Conservation (phyloP, 2,329 filamentous ascomycete genomes). For the Grosmannia serpens region DNA sequence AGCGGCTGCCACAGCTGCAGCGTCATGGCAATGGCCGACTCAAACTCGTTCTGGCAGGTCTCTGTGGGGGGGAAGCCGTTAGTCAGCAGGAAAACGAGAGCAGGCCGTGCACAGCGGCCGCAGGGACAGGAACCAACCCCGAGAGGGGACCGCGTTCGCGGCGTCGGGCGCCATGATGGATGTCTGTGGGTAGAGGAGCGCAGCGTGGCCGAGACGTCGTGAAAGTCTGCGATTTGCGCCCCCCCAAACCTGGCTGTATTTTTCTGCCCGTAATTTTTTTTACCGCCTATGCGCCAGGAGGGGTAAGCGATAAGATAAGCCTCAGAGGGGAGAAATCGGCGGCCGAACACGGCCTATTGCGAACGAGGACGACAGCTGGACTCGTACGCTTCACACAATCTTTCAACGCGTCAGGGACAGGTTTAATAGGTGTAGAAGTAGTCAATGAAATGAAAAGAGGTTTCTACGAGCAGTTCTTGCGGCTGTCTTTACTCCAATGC, state of each 20-base stretch:
- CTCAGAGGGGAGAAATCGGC: too few relatives aligned
- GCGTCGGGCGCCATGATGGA: background rate
- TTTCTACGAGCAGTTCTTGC: too few relatives aligned
- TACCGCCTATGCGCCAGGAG: background rate
- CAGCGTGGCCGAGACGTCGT: background rate
- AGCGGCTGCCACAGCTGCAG: conserved; percentile 85
- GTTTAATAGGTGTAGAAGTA: too few relatives aligned
- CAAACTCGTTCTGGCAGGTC: conserved; percentile 56
- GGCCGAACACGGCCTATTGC: too few relatives aligned
- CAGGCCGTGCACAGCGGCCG: background rate
- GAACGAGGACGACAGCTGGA: too few relatives aligned
- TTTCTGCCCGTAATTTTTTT: background rate
- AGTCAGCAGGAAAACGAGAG: background rate
- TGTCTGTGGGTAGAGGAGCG: background rate
- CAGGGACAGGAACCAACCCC: background rate
- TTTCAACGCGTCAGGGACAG: too few relatives aligned
- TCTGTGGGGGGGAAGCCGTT: conserved; percentile 22
- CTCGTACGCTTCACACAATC: too few relatives aligned
- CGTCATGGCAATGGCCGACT: conserved; percentile 74
- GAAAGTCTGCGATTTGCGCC: background rate
- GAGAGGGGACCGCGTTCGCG: background rate
- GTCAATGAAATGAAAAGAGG: too few relatives aligned
- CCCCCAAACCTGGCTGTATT: background rate
- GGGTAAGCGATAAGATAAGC: conserved; percentile 7
- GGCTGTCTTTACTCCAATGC: too few relatives aligned